A percentile compares a stretch with the other conserved stretches of the same genome.
Conservation (phyloP, 2,329 filamentous ascomycete genomes). For the Trichophyton verrucosum region DNA sequence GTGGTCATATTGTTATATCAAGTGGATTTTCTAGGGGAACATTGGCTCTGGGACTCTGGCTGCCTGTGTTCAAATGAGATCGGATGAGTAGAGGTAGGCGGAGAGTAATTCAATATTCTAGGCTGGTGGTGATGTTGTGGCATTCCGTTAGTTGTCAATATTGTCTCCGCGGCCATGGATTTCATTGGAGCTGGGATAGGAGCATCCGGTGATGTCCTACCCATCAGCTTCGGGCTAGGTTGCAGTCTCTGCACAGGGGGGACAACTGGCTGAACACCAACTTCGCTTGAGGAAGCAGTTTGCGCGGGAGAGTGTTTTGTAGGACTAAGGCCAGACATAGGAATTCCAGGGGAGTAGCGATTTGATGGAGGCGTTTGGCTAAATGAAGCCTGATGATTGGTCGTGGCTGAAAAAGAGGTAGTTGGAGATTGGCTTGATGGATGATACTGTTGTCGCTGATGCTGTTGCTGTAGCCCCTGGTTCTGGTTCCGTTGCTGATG, state of each 20-base stretch:
- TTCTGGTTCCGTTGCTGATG: neutral
- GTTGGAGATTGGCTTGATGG: constrained; percentile 14
- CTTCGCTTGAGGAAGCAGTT: constrained; percentile 11
- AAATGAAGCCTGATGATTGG: constrained; percentile 16
- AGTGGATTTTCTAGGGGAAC: neutral
- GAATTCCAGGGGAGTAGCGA: constrained; percentile 26
- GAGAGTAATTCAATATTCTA: neutral
- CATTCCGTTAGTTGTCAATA: neutral
- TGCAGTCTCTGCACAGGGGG: constrained; percentile 31
- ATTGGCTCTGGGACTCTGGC: neutral
- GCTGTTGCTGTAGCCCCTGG: neutral
- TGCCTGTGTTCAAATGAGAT: neutral
- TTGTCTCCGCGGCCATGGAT: constrained; percentile 27
- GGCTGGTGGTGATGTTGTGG: neutral
- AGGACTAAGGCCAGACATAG: constrained; percentile 35
- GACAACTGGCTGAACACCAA: constrained; percentile 22
- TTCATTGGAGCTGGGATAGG: constrained; percentile 32
- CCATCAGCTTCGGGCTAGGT: constrained; percentile 35
- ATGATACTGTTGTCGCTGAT: neutral
- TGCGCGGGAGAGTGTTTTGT: constrained; percentile 32
- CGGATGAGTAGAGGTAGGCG: neutral
- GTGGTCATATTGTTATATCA: neutral
- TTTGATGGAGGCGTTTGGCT: constrained; percentile 19
- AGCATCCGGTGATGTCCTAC: constrained; percentile 30
- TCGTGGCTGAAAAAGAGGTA: constrained; percentile 3